Conservation (phyloP, 768 basidiomycete genomes). For the Podaxis sp. region DNA sequence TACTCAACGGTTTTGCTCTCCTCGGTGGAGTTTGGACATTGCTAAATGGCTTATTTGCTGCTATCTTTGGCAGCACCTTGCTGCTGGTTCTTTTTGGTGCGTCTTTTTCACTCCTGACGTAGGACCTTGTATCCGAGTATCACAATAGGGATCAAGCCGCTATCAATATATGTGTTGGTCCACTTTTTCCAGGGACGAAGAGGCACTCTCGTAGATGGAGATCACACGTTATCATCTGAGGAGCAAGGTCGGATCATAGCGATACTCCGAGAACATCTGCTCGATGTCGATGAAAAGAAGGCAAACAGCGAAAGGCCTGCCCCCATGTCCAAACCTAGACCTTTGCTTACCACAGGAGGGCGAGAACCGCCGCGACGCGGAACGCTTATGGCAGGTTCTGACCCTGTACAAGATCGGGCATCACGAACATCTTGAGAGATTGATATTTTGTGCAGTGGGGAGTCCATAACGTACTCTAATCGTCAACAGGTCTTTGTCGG, state of each 20-base stretch:
- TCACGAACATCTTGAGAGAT: too few relatives aligned
- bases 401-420: too few relatives aligned
- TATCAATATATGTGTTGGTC: background rate
- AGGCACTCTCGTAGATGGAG: background rate
- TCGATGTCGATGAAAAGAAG: background rate
- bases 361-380: too few relatives aligned
- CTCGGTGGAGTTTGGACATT: background rate
- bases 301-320: too few relatives aligned
- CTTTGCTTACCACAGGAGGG: too few relatives aligned
- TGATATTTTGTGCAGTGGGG: too few relatives aligned
- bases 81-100: conserved; percentile 1
- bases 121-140: background rate
- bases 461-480: too few relatives aligned
- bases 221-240: background rate
- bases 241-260: background rate
- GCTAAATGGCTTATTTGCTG: background rate
- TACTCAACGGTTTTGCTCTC: background rate
- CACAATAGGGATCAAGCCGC: background rate
- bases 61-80: background rate
- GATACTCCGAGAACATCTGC: background rate
- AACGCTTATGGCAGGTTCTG: too few relatives aligned
- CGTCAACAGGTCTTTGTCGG: too few relatives aligned
- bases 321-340: too few relatives aligned
- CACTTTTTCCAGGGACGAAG: background rate
- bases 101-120: background rate